Base-by-base conservation (phyloP, 345 rosid species). In the Isatis tinctoria region DNA sequence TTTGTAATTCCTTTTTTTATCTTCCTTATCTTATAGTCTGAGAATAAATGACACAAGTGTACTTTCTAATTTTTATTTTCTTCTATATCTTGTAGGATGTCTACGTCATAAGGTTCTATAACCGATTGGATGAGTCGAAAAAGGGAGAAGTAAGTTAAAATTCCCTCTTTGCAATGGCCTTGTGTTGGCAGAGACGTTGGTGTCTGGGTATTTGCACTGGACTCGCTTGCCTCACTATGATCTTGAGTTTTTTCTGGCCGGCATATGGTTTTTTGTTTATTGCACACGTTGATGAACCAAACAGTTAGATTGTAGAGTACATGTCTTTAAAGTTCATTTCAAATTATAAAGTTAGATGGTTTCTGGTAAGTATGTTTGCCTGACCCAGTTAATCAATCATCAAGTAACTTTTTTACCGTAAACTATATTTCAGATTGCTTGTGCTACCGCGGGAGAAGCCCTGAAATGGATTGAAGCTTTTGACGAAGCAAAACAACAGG, bases 401-500 rank as follows among this genome's bases (percentile, higher is more conserved):
- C 41, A 52, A n/a, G 8, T 62, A 24, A 69, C 69, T 58, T 30
- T 10, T 72, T 51, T 74, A 69, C 65, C 72, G 47, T 62, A 14
- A 77, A 58, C 22, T 48, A n/a, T 71, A 56, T 60, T 86, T 83
- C 45, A 94, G 99, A 90, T 95, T 84, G 99, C 96, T 74, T 92
- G 97, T 83, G 85, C 87, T 67, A 79, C 90, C 2, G 96, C 96
- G 75, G 99, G 90, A 81, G 97, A 95, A 85, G 87, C 88, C 72
- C 70, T 74, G 40, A 86, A 88, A 74, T 95, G 99, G 99, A 82
- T 85, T 77, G 97, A 95, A 72, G 99, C 99, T 66, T 95, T 95
- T 86, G 90, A 92, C 75, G 85, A 84, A 39, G 97, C 97, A 76
- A 95, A 92, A 85, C 96, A 95, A 70, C 99, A 92, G 93, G 99